A percentile compares a stretch with the other conserved stretches of the same genome.
These are phyloP conservation scores for Geotrichum candidum DNA, from an alignment of 1,139 yeast genomes.

Conservation along the genomic window DNA sequence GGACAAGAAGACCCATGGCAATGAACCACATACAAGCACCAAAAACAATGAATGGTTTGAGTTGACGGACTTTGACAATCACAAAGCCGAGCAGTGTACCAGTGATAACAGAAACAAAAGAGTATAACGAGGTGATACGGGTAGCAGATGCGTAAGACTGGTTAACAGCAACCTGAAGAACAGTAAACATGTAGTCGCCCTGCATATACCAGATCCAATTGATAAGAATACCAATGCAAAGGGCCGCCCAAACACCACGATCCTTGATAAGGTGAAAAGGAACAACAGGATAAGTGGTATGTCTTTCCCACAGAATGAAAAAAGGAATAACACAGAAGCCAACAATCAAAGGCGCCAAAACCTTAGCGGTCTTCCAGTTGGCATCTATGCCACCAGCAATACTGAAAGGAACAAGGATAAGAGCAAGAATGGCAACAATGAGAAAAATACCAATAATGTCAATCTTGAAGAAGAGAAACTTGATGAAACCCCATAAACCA, in stretches of 20 bases:
- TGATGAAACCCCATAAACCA: constrained; percentile 29
- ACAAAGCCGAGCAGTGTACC: constrained; percentile 56
- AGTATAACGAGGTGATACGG: constrained; percentile 55
- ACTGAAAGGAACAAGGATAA: constrained; percentile 47
- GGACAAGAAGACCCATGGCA: constrained; percentile 53
- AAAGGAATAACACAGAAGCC: constrained; percentile 55
- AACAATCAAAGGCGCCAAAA: constrained; percentile 59
- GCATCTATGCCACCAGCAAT: constrained; percentile 52
- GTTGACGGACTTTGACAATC: constrained; percentile 46
- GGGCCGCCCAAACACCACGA: constrained; percentile 64
- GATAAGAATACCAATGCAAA: constrained; percentile 47
- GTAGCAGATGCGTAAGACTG: constrained; percentile 56
- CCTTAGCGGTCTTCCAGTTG: constrained; percentile 51
- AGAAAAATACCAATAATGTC: constrained; percentile 52
- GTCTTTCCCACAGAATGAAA: constrained; percentile 51
- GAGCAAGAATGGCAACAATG: constrained; percentile 48
- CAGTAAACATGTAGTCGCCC: constrained; percentile 60
- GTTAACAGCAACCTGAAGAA: constrained; percentile 56
- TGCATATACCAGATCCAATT: constrained; percentile 64
- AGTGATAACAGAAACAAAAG: constrained; percentile 59
- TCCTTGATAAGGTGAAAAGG: constrained; percentile 55
- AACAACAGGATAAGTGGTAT: constrained; percentile 51
- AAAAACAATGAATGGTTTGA: constrained; percentile 54
- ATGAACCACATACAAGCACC: constrained; percentile 54
- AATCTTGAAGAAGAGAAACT: constrained; percentile 42